Conservation (phyloP, 257 asterid species). For the Capsicum pubescens region DNA sequence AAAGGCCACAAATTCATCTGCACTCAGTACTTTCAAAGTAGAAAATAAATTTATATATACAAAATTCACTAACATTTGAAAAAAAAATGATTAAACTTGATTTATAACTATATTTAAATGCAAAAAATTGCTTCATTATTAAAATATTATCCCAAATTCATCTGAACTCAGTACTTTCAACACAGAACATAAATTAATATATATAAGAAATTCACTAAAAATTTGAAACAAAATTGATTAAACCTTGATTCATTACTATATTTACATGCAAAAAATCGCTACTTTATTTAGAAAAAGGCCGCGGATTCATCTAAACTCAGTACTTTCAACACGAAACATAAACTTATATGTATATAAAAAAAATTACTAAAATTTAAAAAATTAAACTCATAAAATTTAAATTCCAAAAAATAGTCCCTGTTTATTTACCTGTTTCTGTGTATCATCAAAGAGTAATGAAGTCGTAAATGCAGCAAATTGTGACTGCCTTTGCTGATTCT, state of each 20-base stretch:
- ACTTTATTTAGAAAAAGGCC: no score
- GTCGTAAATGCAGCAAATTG: constrained; percentile 66
- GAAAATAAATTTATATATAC: neutral
- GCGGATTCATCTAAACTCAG: neutral
- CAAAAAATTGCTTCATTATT: constrained; percentile 11
- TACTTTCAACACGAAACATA: neutral
- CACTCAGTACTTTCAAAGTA: neutral
- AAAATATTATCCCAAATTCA: no score
- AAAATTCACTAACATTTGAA: neutral
- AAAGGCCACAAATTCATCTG: neutral
- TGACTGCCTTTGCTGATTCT: constrained; percentile 40
- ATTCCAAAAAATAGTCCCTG: neutral
- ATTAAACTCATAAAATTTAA: neutral
- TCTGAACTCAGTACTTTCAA: no score
- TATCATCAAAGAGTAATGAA: constrained; percentile 81
- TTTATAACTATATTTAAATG: neutral
- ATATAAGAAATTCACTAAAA: no score
- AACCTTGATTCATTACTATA: neutral
- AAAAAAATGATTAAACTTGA: neutral
- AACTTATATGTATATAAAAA: neutral
- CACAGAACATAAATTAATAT: no score
- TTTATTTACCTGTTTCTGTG: constrained; percentile 68
- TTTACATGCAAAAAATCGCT: constrained; percentile 7
- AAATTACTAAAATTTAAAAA: neutral
- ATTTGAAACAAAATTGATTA: neutral